Evolutionary conservation across 768 basidiomycete species (phyloP).

Genomic region (Tylopilus subfusipes): DNA sequence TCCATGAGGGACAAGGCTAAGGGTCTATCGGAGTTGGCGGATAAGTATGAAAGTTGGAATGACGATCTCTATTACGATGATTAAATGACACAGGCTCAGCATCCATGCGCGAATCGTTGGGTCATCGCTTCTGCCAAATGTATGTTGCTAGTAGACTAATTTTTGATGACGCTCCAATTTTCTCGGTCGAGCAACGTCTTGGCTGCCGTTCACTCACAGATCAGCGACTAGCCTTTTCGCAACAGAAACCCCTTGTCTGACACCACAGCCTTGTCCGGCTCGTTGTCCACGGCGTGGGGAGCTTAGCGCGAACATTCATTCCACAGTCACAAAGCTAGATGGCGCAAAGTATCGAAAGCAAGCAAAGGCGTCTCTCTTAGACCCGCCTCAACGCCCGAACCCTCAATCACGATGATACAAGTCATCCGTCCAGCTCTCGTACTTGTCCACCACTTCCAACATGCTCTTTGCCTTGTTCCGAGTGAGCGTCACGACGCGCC

Average conservation of each 20-base stretch:
- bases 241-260: too few relatives aligned
- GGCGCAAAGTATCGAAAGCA: too few relatives aligned
- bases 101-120: background rate
- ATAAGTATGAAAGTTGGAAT: slow-evolving; percentile 17
- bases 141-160: background rate
- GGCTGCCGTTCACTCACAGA: background rate
- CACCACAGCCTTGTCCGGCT: too few relatives aligned
- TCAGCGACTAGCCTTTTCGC: too few relatives aligned
- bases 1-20: slow-evolving; percentile 14
- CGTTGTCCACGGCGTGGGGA: too few relatives aligned
- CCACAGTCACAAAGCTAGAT: too few relatives aligned
- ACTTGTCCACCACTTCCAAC: slow-evolving; percentile 5
- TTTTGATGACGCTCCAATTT: background rate
- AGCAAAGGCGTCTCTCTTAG: too few relatives aligned
- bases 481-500: background rate
- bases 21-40: slow-evolving; percentile 5
- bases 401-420: slow-evolving; percentile 8
- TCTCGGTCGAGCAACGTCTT: background rate
- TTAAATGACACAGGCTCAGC: background rate
- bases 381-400: too few relatives aligned
- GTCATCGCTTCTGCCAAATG: background rate
- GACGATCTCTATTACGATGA: slow-evolving; percentile 14
- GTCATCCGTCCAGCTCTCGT: slow-evolving; percentile 17
- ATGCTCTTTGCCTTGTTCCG: slow-evolving; percentile 14
- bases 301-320: too few relatives aligned